A percentile compares a stretch with the other conserved stretches of the same genome.
Conservation (phyloP, 192 early-diverging fungal species). For the Gigaspora rosea region DNA sequence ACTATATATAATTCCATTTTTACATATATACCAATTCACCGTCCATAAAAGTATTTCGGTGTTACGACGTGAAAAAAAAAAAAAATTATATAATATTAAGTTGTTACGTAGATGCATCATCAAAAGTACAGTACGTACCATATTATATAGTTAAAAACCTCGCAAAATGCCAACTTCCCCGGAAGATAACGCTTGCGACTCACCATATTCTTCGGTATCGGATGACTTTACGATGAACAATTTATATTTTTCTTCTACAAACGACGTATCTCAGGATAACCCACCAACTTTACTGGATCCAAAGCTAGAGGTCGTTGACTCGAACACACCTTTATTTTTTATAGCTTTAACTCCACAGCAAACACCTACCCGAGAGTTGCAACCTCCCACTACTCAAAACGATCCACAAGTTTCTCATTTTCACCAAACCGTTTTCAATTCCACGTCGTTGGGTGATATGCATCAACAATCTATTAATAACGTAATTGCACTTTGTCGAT, state of each 20-base stretch:
- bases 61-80: no score
- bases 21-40: no score
- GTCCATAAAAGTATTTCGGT: no score
- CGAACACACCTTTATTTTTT: constrained; percentile 15
- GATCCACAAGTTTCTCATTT: not conserved
- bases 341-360: constrained; percentile 4
- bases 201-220: constrained; percentile 6
- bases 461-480: constrained; percentile 5
- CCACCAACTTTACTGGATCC: constrained; percentile 22
- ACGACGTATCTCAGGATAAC: not conserved
- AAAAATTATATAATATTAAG: no score
- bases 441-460: not conserved
- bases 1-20: no score
- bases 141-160: no score
- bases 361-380: constrained; percentile 7
- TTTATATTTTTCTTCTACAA: not conserved
- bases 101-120: no score
- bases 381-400: not conserved
- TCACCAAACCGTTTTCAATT: constrained; percentile 1
- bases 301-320: constrained; percentile 25
- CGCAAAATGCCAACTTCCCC: not conserved
- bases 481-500: not conserved
- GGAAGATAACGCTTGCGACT: constrained; percentile 11
- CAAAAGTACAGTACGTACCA: no score
- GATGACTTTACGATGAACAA: constrained; percentile 13